A percentile compares a stretch with the other conserved stretches of the same genome.
phyloP scores from a whole-genome alignment of 441 rosid species.

The Eutrema salsugineum region DNA sequence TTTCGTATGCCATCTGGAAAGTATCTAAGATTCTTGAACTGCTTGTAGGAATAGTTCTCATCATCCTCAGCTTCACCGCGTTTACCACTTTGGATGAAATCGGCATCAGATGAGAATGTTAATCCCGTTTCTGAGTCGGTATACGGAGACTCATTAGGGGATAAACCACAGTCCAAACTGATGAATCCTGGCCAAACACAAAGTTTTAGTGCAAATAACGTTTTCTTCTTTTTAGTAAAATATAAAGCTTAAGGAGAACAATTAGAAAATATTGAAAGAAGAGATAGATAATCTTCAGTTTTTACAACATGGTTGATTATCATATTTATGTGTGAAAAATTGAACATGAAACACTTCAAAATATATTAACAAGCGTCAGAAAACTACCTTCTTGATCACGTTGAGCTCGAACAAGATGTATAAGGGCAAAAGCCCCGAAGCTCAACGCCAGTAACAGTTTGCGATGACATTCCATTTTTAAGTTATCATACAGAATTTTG shows the following conservation, averaged over 20 bases:
- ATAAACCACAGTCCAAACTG: slow-evolving; percentile 4
- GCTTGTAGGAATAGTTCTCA: neutral
- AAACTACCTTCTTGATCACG: slow-evolving; percentile 11
- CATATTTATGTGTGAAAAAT: too few species aligned
- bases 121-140: slow-evolving; percentile 1
- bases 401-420: slow-evolving; percentile 17
- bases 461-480: neutral
- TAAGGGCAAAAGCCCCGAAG: neutral
- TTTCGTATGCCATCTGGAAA: slow-evolving; percentile 42
- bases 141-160: neutral
- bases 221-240: neutral
- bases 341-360: too few species aligned
- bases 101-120: neutral
- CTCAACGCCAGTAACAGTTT: neutral
- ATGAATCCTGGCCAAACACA: slow-evolving; percentile 1
- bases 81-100: neutral
- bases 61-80: neutral
- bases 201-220: neutral
- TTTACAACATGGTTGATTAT: too few species aligned
- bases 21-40: slow-evolving; percentile 16
- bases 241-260: neutral
- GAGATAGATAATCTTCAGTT: too few species aligned
- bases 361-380: too few species aligned
- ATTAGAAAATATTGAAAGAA: neutral
- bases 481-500: neutral